Base-by-base conservation (phyloP, 2,329 filamentous ascomycete genomes). In the Scedosporium apiospermum region DNA sequence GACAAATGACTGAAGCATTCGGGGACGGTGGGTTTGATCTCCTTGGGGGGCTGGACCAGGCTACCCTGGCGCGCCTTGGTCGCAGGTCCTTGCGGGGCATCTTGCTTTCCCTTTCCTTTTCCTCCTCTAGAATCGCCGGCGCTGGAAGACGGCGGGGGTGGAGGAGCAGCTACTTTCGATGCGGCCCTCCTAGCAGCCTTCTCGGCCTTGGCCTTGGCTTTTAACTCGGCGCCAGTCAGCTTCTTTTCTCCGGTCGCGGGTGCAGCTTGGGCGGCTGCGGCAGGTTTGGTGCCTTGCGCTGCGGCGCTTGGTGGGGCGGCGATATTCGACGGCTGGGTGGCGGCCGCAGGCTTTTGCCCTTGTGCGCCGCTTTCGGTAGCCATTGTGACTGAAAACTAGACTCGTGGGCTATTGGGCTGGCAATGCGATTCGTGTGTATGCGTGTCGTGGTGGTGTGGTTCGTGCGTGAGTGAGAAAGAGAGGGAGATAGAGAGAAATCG, bases 201-300 rank as follows among this genome's bases (percentile, higher is more conserved):
- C 73, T 97, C 93, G 38, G 91, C 93, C 74, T 96, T 93, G 65
- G 89, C 88, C 72, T 86, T 87, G 70, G 93, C 93, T 77, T 98
- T 98, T 70, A 96, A 72, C 74, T 96, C 89, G 21, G 91, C 91
- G 42, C 83, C 82, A 1, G 89, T 86, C 38, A 90, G 78, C 72
- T 90, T 89, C 68, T 78, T 78, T 63, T 77, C 76, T 62, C 70
- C 72, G 12, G 62, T 34, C 30, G 62, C 34, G 12, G 62, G 18
- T 5, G 38, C 57, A 26, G 12, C 18, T 62, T 23, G 16, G 23
- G 3, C 12, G 26, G 58, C 38, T 18, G 34, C 58, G 18, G 58
- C 14, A 6, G 58, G 27, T 60, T 60, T 38, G 18, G 27, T 3
- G 9, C 34, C 21, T 38, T 60, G 23, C 21, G 62, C 51, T 2